Conservation (phyloP, 371 early-diverging fungal genomes). For the Gilbertella persicaria region DNA sequence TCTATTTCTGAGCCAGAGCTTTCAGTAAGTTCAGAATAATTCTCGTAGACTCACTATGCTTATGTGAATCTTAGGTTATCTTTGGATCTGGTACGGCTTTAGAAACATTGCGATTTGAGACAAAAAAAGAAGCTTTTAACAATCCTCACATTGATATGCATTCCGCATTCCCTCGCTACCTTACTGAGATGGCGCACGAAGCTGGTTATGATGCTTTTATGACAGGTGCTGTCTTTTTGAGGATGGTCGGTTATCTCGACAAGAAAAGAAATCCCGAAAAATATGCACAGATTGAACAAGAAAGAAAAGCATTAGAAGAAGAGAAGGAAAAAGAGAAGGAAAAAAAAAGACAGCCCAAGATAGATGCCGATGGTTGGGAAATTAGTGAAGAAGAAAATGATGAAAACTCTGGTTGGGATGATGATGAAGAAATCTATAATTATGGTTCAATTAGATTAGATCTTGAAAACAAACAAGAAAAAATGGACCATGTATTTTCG, state of each 20-base stretch:
- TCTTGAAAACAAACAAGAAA: slow-evolving; percentile 13
- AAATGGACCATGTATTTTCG: slow-evolving; percentile 18
- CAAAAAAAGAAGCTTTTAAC: slow-evolving; percentile 39
- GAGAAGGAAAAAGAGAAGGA: slow-evolving; percentile 17
- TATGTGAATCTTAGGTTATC: slow-evolving; percentile 10
- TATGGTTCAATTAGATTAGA: slow-evolving; percentile 38
- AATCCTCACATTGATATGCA: slow-evolving; percentile 57
- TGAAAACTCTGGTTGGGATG: slow-evolving; percentile 19
- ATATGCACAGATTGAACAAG: neutral
- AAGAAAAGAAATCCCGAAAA: slow-evolving; percentile 18
- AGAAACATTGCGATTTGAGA: slow-evolving; percentile 44
- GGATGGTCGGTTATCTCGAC: slow-evolving; percentile 31
- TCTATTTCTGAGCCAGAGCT: slow-evolving; percentile 58
- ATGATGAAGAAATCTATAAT: slow-evolving; percentile 37
- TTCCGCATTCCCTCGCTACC: slow-evolving; percentile 40
- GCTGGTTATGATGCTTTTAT: slow-evolving; percentile 91
- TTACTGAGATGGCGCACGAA: slow-evolving; percentile 70
- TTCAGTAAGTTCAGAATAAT: slow-evolving; percentile 27
- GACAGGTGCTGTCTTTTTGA: slow-evolving; percentile 66
- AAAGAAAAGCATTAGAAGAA: slow-evolving; percentile 14
- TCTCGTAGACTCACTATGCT: slow-evolving; percentile 24
- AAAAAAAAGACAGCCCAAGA: slow-evolving; percentile 5
- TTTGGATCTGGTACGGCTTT: slow-evolving; percentile 39
- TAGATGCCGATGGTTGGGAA: slow-evolving; percentile 38
- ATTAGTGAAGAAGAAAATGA: slow-evolving; percentile 38